Percentiles rank a stretch among this genome's conserved stretches.
These are phyloP conservation scores for Nannochloris sp. DNA, from an alignment of 139 green algal genomes.

Conservation along the genomic window DNA sequence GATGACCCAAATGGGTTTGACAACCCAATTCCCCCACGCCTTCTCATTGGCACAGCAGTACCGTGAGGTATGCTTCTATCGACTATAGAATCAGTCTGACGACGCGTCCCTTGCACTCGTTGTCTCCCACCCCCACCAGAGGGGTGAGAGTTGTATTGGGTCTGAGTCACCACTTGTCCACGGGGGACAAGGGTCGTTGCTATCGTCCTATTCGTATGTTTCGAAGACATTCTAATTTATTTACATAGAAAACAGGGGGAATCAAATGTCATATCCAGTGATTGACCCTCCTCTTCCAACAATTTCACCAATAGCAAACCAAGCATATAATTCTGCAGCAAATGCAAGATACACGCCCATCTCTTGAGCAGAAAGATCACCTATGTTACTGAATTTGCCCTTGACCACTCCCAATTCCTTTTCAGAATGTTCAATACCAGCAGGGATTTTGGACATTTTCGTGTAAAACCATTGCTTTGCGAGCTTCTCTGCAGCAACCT, in stretches of 20 bases:
- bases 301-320: constrained; percentile 78
- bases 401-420: constrained; percentile 31
- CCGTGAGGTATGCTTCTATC: no score
- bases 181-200: no score
- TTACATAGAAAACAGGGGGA: neutral
- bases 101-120: no score
- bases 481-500: constrained; percentile 39
- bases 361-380: constrained; percentile 40
- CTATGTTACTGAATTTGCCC: constrained; percentile 18
- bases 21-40: no score
- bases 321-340: constrained; percentile 61
- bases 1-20: no score
- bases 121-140: no score
- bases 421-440: constrained; percentile 15
- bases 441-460: constrained; percentile 45
- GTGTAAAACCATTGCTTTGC: constrained; percentile 56
- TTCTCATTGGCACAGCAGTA: no score
- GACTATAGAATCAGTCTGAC: no score
- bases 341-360: constrained; percentile 51
- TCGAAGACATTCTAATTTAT: no score
- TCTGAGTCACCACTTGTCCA: no score
- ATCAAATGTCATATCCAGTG: constrained; percentile 47
- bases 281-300: constrained; percentile 54
- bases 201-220: no score
- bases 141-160: no score